A percentile compares a stretch with the other conserved stretches of the same genome.
Conservation (phyloP, 139 green algal genomes). For the Zygnema circumcarinatum region DNA sequence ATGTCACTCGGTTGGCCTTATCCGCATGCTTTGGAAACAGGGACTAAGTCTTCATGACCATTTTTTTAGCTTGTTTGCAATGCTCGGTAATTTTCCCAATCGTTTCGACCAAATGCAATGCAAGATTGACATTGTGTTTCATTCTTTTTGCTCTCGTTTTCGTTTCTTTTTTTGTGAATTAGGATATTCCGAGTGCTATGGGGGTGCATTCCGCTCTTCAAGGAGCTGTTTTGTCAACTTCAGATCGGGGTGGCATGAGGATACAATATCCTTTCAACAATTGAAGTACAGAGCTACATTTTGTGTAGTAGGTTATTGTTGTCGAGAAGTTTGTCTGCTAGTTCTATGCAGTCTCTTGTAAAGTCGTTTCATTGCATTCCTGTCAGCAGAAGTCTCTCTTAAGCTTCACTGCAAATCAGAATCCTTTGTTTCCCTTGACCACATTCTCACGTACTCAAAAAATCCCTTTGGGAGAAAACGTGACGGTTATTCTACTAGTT, state of each 20-base stretch:
- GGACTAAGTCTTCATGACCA: no score
- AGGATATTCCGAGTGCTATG: slow-evolving; percentile 67
- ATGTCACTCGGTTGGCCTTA: not conserved
- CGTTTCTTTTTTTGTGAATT: not conserved
- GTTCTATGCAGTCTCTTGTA: no score
- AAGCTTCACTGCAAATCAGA: slow-evolving; percentile 2
- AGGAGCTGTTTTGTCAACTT: slow-evolving; percentile 76
- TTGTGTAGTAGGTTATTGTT: not conserved
- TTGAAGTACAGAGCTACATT: no score
- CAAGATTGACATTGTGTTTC: no score
- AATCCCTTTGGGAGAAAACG: slow-evolving; percentile 90
- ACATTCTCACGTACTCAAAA: slow-evolving; percentile 72
- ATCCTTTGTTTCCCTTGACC: slow-evolving; percentile 32
- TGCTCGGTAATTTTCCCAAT: no score
- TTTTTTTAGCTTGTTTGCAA: no score
- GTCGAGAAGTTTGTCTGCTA: not conserved
- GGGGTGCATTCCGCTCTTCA: slow-evolving; percentile 76
- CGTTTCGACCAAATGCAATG: no score
- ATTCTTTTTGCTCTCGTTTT: no score
- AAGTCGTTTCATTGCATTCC: no score
- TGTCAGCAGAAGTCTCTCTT: no score
- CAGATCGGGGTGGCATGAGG: slow-evolving; percentile 83
- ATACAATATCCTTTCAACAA: slow-evolving; percentile 69
- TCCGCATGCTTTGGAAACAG: no score
- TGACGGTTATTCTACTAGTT: slow-evolving; percentile 55